Evolutionary conservation across 768 basidiomycete species (phyloP), one percentile per base, ranked within the genome.

Genomic region (Exidia glandulosa): DNA sequence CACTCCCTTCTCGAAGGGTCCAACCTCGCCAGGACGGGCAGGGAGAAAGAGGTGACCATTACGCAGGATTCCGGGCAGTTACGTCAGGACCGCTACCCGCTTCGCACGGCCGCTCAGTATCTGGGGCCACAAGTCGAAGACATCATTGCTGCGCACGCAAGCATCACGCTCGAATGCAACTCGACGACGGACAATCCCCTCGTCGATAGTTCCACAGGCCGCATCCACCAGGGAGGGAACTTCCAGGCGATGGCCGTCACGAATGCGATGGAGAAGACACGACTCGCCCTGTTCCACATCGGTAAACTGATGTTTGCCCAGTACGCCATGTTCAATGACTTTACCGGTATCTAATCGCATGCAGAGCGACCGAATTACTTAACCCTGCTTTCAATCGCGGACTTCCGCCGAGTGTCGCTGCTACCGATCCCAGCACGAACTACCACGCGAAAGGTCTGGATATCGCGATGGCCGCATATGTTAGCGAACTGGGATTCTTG

Each of bases 381-480:
- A 88, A 90, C 72, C 87, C 87, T 19, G 66, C 76, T 14, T 86
- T 88, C 84, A 90, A 89, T 73, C 85, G 86, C 60, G 91, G 91
- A 7, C 75, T 94, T 23, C 88, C 91, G 1, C 88, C 88, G 3
- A 86, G 83, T 52, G 77, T 91, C 45, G 84, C 89, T 1, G 86
- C 86, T 12, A 87, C 85, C 3, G 89, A 90, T 64, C 87, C 87
- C 0, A 88, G 87, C 2, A 77, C 89, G 37, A 83, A 92, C 71
- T 93, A 90, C 67, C 88, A 88, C 64, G 81, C 78, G 47, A 94
- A 94, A 73, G 91, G 91, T 2, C 74, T 92, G 34, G 91, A 94
- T 64, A 93, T 94, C 62, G 87, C 85, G 47, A 78, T 81, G 3
- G 90, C 91, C 9, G 85, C 91, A 0, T 93, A 94, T 68, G 80